Base-by-base conservation (phyloP, 2,329 filamentous ascomycete species). In the Xylaria sp. region DNA sequence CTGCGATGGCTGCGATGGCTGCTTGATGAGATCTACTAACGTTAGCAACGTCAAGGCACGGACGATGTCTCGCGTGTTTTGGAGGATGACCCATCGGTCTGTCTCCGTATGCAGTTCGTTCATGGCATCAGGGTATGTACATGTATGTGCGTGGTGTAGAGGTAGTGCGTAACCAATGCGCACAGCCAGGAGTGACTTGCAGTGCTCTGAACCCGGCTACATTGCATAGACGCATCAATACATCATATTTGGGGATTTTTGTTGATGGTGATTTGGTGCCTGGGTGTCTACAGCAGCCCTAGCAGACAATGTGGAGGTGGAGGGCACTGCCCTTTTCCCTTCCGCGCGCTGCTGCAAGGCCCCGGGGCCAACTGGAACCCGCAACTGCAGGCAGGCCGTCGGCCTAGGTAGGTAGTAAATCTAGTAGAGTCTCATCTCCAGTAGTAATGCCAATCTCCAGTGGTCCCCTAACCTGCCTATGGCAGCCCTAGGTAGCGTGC, bases 271-370 rank as follows among this genome's bases (percentile, higher is more conserved):
- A 59, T 59, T 61, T 61, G 58, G 56, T 41, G 38, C 38, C 34
- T 34, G n/a, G n/a, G n/a, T n/a, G n/a, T n/a, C n/a, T n/a, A n/a
- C n/a, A n/a, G n/a, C n/a, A n/a, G n/a, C n/a, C n/a, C n/a, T n/a
- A n/a, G n/a, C 16, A 34, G 8, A 48, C 43, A 47, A 48, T 56
- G 55, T 47, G 58, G 58, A 61, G 58, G 55, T 47, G 58, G 58
- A 61, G 58, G 55, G 47, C 50, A 56, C 29, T 58, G 54, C 52
- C 52, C 52, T 56, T 61, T 47, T 52, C 52, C 52, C 54, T 61
- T 47, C 58, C 58, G 58, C 52, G 56, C 44, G n/a, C 48, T 48
- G 57, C 52, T 60, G 57, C 57, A 60, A 58, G 57, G 48, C 40
- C 56, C 57, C 41, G 54, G 38, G 34, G 17, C 47, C 57, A n/a